phyloP scores from a whole-genome alignment of 2,329 filamentous ascomycete genomes.

The Aspergillus neotritici region DNA sequence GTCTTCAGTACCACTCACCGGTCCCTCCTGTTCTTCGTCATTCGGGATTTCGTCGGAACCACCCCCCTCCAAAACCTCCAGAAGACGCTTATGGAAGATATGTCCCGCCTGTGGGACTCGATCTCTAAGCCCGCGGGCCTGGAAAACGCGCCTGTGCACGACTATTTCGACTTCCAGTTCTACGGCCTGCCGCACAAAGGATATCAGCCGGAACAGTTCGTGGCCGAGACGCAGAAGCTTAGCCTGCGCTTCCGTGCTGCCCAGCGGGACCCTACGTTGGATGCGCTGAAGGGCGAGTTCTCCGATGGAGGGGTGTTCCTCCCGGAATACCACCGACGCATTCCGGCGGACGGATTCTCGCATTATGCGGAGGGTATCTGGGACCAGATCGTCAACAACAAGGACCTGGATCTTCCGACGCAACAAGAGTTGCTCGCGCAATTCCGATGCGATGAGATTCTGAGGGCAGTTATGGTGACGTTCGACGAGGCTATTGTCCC shows the following conservation, averaged over 20 bases:
- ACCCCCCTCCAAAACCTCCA: slow-evolving; percentile 87
- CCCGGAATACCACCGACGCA: slow-evolving; percentile 89
- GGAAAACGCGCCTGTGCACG: slow-evolving; percentile 82
- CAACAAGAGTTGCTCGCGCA: slow-evolving; percentile 96
- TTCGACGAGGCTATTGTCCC: slow-evolving; percentile 81
- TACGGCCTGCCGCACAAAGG: slow-evolving; percentile 95
- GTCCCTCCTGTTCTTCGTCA: slow-evolving; percentile 96
- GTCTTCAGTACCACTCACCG: slow-evolving; percentile 67
- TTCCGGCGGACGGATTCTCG: slow-evolving; percentile 94
- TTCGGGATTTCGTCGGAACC: slow-evolving; percentile 89
- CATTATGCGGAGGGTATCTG: slow-evolving; percentile 90
- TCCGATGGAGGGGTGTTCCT: slow-evolving; percentile 78
- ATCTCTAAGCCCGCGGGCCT: slow-evolving; percentile 87
- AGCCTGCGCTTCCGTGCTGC: slow-evolving; percentile 77
- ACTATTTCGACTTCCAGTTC: slow-evolving; percentile 99
- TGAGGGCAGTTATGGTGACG: slow-evolving; percentile 73
- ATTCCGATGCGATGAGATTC: slow-evolving; percentile 96
- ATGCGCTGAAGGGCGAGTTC: slow-evolving; percentile 60
- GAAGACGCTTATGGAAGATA: slow-evolving; percentile 82
- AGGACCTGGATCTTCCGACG: slow-evolving; percentile 91
- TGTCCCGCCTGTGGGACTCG: slow-evolving; percentile 85
- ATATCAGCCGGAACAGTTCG: slow-evolving; percentile 86
- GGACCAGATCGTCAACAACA: slow-evolving; percentile 99
- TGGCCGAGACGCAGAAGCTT: slow-evolving; percentile 70
- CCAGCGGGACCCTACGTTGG: slow-evolving; percentile 62